Conservation (phyloP, 345 rosid species). For the Lagerstroemia speciosa region DNA sequence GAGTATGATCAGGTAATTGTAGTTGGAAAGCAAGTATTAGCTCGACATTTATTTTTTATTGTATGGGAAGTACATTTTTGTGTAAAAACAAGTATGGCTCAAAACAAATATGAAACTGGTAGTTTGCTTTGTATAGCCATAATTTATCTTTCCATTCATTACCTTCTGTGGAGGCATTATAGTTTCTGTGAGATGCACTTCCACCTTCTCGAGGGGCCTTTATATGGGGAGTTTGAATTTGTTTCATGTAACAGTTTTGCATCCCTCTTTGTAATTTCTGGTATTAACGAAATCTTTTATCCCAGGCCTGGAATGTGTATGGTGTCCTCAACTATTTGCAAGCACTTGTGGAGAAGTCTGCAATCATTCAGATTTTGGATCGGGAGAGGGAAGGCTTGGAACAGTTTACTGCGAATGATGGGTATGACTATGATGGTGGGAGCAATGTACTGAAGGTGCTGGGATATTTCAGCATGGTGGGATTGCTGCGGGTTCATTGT, state of each 20-base stretch:
- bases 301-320: slow-evolving; percentile 93
- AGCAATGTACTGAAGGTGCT: slow-evolving; percentile 94
- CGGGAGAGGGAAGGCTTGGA: slow-evolving; percentile 87
- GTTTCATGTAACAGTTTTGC: not conserved
- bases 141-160: not conserved
- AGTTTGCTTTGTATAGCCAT: not conserved
- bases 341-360: slow-evolving; percentile 93
- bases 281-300: not conserved
- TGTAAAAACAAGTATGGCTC: not conserved
- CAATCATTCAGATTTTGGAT: slow-evolving; percentile 75
- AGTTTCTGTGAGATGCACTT: not conserved
- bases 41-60: not conserved
- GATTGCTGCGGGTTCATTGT: slow-evolving; percentile 90
- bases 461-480: slow-evolving; percentile 97
- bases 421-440: slow-evolving; percentile 92
- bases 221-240: not conserved
- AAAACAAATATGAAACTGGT: not conserved
- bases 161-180: not conserved
- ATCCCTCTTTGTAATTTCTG: not conserved
- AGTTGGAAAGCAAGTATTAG: not conserved
- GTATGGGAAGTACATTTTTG: not conserved
- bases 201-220: not conserved
- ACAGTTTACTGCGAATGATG: slow-evolving; percentile 94
- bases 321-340: slow-evolving; percentile 98
- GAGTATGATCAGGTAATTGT: slow-evolving; percentile 62